These are phyloP conservation scores for Amylostereum chailletii DNA, from an alignment of 1,284 basidiomycete species.

Conservation along the genomic window DNA sequence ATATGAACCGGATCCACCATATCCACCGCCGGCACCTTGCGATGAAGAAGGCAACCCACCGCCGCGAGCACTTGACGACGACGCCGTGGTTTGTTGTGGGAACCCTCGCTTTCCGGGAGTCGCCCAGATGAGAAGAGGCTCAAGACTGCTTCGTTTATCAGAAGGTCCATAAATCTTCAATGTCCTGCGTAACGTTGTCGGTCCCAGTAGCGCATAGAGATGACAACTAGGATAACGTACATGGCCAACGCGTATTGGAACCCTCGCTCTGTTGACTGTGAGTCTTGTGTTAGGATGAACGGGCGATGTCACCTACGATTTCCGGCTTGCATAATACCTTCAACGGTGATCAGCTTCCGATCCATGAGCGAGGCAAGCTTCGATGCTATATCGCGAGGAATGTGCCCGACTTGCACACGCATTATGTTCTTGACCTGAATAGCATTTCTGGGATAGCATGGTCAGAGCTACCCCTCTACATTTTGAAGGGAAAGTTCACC, in stretches of 20 bases:
- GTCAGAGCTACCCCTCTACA: neutral
- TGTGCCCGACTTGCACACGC: constrained; percentile 69
- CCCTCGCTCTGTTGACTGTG: constrained; percentile 28
- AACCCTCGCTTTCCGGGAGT: constrained; percentile 61
- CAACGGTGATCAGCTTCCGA: constrained; percentile 48
- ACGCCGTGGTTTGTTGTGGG: constrained; percentile 16
- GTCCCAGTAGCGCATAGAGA: neutral
- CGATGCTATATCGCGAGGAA: constrained; percentile 53
- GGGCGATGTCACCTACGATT: constrained; percentile 41
- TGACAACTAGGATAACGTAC: constrained; percentile 25
- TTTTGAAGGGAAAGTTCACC: constrained; percentile 29
- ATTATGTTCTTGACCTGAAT: constrained; percentile 76
- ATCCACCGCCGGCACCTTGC: neutral
- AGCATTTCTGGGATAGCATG: constrained; percentile 42
- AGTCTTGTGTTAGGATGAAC: neutral
- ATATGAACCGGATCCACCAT: no score
- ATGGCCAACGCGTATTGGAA: constrained; percentile 50
- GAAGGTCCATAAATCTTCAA: constrained; percentile 65
- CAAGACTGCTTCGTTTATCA: constrained; percentile 49
- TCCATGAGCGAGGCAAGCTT: constrained; percentile 71
- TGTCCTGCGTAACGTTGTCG: constrained; percentile 32
- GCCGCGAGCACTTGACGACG: constrained; percentile 12
- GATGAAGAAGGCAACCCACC: neutral
- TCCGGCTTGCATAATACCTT: constrained; percentile 69
- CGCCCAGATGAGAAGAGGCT: constrained; percentile 66